phyloP scores from a whole-genome alignment of 139 green algal species.

The Coelastrella sp. region DNA sequence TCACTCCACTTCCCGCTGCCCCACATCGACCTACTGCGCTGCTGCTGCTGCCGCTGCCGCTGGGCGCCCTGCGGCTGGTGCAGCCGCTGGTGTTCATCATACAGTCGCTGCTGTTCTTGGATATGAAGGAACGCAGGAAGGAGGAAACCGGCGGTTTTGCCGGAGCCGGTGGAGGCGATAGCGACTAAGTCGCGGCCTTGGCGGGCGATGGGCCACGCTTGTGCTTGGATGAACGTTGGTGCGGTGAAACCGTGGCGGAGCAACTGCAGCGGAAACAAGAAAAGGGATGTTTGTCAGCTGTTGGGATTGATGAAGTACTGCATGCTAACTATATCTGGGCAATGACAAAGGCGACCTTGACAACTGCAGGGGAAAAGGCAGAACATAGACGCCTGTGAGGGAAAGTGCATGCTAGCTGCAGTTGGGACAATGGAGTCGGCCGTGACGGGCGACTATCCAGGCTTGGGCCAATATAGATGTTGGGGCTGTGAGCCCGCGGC shows the following conservation, averaged over 20 bases:
- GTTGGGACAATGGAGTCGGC: too few relatives aligned
- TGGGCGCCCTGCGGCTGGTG: slow-evolving; percentile 1
- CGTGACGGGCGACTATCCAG: too few relatives aligned
- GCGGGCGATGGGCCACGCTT: slow-evolving; percentile 85
- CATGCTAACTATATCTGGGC: too few relatives aligned
- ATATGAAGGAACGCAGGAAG: slow-evolving; percentile 56
- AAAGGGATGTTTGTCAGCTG: too few relatives aligned
- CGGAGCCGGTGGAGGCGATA: slow-evolving; percentile 85
- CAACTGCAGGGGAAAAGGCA: too few relatives aligned
- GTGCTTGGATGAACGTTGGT: slow-evolving; percentile 86
- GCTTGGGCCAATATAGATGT: too few relatives aligned
- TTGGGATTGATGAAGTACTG: too few relatives aligned
- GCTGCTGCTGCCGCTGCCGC: not conserved
- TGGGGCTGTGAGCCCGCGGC: too few relatives aligned
- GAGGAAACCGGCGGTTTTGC: slow-evolving; percentile 87
- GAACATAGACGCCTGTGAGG: too few relatives aligned
- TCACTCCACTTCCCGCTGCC: slow-evolving; percentile 9
- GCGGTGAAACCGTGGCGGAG: slow-evolving; percentile 69
- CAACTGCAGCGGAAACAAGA: slow-evolving; percentile 8
- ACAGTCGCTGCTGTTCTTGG: slow-evolving; percentile 10
- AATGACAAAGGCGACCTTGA: too few relatives aligned
- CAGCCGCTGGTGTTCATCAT: not conserved
- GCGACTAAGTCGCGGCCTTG: slow-evolving; percentile 83
- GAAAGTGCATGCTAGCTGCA: too few relatives aligned
- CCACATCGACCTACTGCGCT: not conserved